These are phyloP conservation scores for Metschnikowia sp. DNA, from an alignment of 805 yeast species.

Conservation along the genomic window DNA sequence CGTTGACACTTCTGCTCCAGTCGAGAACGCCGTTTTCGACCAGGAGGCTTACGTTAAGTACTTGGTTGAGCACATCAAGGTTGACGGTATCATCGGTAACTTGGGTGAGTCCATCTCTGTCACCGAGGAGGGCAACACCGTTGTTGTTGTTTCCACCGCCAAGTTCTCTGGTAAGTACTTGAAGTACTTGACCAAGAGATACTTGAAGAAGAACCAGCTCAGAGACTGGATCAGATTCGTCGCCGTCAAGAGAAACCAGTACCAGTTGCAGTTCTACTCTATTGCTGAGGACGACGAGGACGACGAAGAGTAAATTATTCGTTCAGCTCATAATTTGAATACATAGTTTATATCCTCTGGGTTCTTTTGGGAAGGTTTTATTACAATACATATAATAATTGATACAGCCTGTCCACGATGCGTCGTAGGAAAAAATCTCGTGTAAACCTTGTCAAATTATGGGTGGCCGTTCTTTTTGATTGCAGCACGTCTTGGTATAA, in stretches of 20 bases:
- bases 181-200: constrained; percentile 99
- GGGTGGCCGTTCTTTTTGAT: background rate
- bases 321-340: constrained; percentile 2
- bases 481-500: background rate
- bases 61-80: constrained; percentile 99
- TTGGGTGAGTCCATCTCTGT: constrained; percentile 93
- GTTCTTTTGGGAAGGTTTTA: constrained; percentile 9
- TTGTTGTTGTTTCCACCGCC: constrained; percentile 85
- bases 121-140: constrained; percentile 80
- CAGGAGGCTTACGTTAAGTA: constrained; percentile 96
- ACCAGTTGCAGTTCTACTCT: constrained; percentile 98
- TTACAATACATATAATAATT: constrained; percentile 4
- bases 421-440: background rate
- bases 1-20: constrained; percentile 96
- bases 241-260: constrained; percentile 90
- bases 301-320: constrained; percentile 55
- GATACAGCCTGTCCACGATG: background rate
- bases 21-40: constrained; percentile 96
- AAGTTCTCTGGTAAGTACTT: constrained; percentile 99
- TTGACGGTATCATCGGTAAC: constrained; percentile 95
- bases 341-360: constrained; percentile 6
- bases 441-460: background rate
- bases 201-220: constrained; percentile 99
- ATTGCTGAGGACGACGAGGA: constrained; percentile 86
- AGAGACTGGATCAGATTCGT: constrained; percentile 99